Evolutionary conservation across 148 eudicot genomes (phyloP), one percentile per base, ranked within the genome.

Genomic region (Camellia japonica): DNA sequence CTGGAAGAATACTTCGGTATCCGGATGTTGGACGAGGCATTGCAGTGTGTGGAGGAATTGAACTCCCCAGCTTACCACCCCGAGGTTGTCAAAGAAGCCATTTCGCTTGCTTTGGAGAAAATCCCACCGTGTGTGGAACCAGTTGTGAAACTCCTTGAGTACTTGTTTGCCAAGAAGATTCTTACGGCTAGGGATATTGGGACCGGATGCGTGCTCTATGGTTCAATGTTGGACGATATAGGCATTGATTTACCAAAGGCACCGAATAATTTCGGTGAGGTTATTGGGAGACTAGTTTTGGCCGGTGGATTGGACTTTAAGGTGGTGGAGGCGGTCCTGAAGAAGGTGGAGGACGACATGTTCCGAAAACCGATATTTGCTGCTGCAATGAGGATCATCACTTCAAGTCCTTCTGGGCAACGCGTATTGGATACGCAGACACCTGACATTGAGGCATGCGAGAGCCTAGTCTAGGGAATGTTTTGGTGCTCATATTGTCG

Each of bases 161-260:
- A 94, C 85, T 68, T 96, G 86, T 79, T 88, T 23, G 71, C 83
- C 13, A 90, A 91, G 80, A 88, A 90, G 75, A 92, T 91, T 56
- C 54, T 96, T 44, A 83, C 89, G 6, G 78, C 86, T 49, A 75
- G 60, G 20, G 97, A 94, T 80, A 52, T 96, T 30, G 84, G 78
- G 6, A 79, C 88, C 1, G 98, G 99, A 13, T 94, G 94, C 81
- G 71, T 90, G 82, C 86, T 86, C 0, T 95, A 88, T 71, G 91
- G 90, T 7, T 80, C 91, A 0, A 79, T 85, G 86, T 78, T 95
- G 78, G 94, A 93, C 59, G 99, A 95, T 83, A 85, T 93, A 9
- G 97, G 85, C 60, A 88, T 95, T 41, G 99, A 95, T 84, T 85
- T 93, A 16, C 99, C 99, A 12, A 95, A 89, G 86, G 97, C 99